Base-by-base conservation (phyloP, 345 rosid species). In the Melastoma malabathricum region DNA sequence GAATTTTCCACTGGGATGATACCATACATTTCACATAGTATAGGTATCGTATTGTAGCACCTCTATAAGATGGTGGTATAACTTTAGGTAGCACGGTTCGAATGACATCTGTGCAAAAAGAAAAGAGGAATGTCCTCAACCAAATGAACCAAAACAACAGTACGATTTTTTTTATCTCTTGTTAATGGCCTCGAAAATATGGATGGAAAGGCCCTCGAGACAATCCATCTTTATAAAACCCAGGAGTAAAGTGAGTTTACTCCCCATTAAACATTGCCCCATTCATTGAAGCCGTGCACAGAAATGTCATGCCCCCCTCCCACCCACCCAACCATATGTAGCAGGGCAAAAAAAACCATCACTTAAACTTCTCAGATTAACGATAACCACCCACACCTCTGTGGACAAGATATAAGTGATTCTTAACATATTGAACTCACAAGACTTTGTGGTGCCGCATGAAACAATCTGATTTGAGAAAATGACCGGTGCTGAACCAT, bases 61-160 rank as follows among this genome's bases (percentile, higher is more conserved):
- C 98, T 61, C 65, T 79, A 62, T 78, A 92, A 31, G 95, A 82
- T 49, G 98, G 98, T 15, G 95, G 98, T 74, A 92, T 63, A 51
- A 79, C 56, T 52, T 60, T 64, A 22, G 98, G 95, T 61, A 92
- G 75, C 64, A 55, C 66, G 66, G 79, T 71, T 49, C 95, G 78
- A 52, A 87, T 78, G 53, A 79, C 64, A 64, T 80, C 98, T 92
- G 81, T 54, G 70, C 10, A 72, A 51, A 55, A 43, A 34, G 34
- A 51, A 16, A 48, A 62, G 43, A 25, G 52, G 12, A 34, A 7
- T 34, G 41, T 39, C 56, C 13, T 7, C 46, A 17, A 49, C 31
- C 20, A n/a, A 13, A 43, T 39, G 5, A 10, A 39, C 18, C 13
- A 7, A 52, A 38, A 34, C 41, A 34, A 34, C 10, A 34, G 41